Percentiles rank a stretch among this genome's conserved stretches.
phyloP scores from a whole-genome alignment of 78 protist species.

The Diacronema lutheri region DNA sequence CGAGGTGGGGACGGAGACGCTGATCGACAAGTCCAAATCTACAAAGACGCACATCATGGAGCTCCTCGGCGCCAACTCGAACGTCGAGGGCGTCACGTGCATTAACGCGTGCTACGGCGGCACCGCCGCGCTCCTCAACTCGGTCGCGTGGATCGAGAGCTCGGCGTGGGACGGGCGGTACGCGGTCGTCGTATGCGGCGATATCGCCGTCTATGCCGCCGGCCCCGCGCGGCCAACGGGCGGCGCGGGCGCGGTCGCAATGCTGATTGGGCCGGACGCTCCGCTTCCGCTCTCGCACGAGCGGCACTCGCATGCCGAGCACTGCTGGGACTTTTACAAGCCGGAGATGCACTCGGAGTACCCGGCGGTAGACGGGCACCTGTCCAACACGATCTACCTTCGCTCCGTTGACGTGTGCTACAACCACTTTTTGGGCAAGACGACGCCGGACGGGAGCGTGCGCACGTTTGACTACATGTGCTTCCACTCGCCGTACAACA shows the following conservation, averaged over 20 bases:
- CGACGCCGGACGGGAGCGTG: constrained; percentile 17
- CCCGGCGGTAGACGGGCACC: constrained; percentile 88
- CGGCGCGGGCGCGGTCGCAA: constrained; percentile 92
- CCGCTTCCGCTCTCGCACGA: constrained; percentile 49
- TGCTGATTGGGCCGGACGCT: constrained; percentile 94
- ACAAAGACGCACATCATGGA: constrained; percentile 80
- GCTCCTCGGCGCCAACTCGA: constrained; percentile 41
- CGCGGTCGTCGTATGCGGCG: constrained; percentile 85
- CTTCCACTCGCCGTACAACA: constrained; percentile 94
- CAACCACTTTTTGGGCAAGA: constrained; percentile 47
- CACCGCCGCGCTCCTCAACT: constrained; percentile 86
- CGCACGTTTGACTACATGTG: constrained; percentile 58
- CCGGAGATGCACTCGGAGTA: constrained; percentile 84
- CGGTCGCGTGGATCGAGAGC: constrained; percentile 88
- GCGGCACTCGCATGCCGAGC: constrained; percentile 21
- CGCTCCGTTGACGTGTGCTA: constrained; percentile 84
- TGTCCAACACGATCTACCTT: constrained; percentile 80
- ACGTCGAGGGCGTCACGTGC: constrained; percentile 59
- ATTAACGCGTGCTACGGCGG: constrained; percentile 97
- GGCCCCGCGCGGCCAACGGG: constrained; percentile 51
- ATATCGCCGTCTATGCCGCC: constrained; percentile 75
- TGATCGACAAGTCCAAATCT: constrained; percentile 85
- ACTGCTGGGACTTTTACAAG: constrained; percentile 95
- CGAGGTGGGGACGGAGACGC: constrained; percentile 93
- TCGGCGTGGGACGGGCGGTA: constrained; percentile 90